Evolutionary conservation across 352 stramenopile species (phyloP), one percentile per base, ranked within the genome.

Genomic region (Phytophthora hibernalis): DNA sequence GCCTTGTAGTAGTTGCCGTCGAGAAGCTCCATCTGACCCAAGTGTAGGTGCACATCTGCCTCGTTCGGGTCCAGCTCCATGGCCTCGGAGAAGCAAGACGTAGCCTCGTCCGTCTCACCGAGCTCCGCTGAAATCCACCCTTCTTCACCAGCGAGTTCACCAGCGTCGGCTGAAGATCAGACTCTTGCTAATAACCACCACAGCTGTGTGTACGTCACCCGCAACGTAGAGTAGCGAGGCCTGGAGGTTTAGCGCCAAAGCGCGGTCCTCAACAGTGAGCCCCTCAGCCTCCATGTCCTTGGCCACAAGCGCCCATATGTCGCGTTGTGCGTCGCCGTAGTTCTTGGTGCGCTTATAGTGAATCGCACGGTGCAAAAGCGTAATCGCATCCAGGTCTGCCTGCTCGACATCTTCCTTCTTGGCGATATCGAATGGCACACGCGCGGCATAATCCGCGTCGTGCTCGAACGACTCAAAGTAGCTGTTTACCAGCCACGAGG

Each of bases 391-490:
- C n/a, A 92, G 56, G 1, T 90, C 80, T 1, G 35, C n/a, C 9
- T 68, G 44, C n/a, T 82, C 54, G 1, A 71, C 33, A 6, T 51
- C 53, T 18, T 78, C 50, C 35, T 73, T 78, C 65, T 92, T 92
- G n/a, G 73, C 76, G 33, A 93, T 84, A 31, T 91, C 82, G 26
- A 81, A 82, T 10, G 84, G 74, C 12, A 93, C 62, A 28, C 80
- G 74, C 8, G 80, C 72, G 20, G 74, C 72, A 49, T 86, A 77
- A 60, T 96, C 86, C 9, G 73, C 74, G 48, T 96, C 87, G 51
- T 93, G 84, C 65, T 91, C 83, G 33, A 96, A 94, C 30, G 84
- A 84, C 43, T 92, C 83, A 65, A 96, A 94, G 73, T 96, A 96
- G 70, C 87, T 96, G 9, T 90, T 61, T 31, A 93, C 85, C 24